Evolutionary conservation across 106 monocot species (phyloP).

Genomic region (Dioscorea zingiberensis): DNA sequence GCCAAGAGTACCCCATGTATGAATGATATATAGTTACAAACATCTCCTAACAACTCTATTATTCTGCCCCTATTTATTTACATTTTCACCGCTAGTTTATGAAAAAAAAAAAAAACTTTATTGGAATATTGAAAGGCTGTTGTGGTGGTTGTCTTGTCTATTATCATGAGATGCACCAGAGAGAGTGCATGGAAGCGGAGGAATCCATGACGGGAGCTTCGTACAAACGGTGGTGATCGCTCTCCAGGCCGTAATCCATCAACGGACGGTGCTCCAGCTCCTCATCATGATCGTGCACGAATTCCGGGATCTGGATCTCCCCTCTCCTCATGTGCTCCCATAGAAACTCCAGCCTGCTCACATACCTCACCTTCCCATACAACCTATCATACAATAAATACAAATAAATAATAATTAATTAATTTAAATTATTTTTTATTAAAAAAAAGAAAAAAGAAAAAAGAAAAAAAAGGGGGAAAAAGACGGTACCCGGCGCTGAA

Average conservation of each 20-base stretch:
- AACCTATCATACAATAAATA: slow-evolving; percentile 27
- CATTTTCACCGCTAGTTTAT: too few species aligned
- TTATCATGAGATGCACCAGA: slow-evolving; percentile 46
- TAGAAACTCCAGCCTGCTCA: slow-evolving; percentile 72
- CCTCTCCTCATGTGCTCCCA: slow-evolving; percentile 54
- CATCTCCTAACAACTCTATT: too few species aligned
- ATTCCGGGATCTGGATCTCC: slow-evolving; percentile 69
- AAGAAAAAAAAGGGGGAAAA: neutral
- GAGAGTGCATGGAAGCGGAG: slow-evolving; percentile 67
- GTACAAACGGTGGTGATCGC: slow-evolving; percentile 22
- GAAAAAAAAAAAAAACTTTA: too few species aligned
- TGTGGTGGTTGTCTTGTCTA: too few species aligned
- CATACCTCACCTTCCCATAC: slow-evolving; percentile 74
- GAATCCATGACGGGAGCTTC: slow-evolving; percentile 70
- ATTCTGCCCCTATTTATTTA: too few species aligned
- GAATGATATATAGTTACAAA: too few species aligned
- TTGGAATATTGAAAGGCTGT: too few species aligned
- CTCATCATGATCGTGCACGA: slow-evolving; percentile 79
- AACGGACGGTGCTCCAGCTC: slow-evolving; percentile 74
- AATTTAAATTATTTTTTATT: neutral
- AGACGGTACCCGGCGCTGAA: slow-evolving; percentile 61
- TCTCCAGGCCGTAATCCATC: slow-evolving; percentile 83
- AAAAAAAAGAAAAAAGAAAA: neutral
- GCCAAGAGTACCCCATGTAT: too few species aligned
- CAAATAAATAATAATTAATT: neutral